Conservation (phyloP, 495 filamentous ascomycete genomes). For the Viridothelium virens region DNA sequence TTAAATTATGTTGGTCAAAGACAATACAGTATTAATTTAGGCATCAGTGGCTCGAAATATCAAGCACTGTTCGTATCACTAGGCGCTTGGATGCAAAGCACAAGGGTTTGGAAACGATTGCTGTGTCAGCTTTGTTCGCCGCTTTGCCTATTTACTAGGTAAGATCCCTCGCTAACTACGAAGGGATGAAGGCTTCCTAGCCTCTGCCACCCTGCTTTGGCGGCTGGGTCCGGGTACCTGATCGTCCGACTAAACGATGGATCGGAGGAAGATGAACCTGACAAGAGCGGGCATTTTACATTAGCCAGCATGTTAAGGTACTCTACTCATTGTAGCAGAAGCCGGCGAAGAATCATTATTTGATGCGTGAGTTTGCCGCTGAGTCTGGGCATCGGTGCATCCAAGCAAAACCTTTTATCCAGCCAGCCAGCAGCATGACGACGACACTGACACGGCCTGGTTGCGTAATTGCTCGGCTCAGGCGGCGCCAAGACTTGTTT, state of each 20-base stretch:
- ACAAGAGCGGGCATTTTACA: no score
- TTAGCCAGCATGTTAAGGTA: no score
- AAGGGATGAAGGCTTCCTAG: neutral
- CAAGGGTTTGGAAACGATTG: neutral
- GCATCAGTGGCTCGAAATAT: neutral
- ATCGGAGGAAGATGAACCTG: no score
- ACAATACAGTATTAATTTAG: no score
- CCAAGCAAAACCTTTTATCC: neutral
- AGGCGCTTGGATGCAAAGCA: neutral
- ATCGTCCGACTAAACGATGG: no score
- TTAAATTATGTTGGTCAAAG: no score
- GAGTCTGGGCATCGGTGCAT: neutral
- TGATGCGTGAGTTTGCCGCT: no score
- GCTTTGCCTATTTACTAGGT: neutral
- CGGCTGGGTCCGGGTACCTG: no score
- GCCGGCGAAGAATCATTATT: no score
- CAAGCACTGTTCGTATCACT: neutral
- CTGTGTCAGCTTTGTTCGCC: neutral
- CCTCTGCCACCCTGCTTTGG: neutral
- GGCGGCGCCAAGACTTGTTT: neutral
- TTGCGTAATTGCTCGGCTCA: conserved; percentile 6
- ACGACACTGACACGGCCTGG: conserved; percentile 1
- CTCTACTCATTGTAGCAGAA: no score
- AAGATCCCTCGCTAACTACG: no score
- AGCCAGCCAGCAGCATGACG: neutral